Evolutionary conservation across 306 rosid genomes (phyloP).

Genomic region (Vigna trinervia): DNA sequence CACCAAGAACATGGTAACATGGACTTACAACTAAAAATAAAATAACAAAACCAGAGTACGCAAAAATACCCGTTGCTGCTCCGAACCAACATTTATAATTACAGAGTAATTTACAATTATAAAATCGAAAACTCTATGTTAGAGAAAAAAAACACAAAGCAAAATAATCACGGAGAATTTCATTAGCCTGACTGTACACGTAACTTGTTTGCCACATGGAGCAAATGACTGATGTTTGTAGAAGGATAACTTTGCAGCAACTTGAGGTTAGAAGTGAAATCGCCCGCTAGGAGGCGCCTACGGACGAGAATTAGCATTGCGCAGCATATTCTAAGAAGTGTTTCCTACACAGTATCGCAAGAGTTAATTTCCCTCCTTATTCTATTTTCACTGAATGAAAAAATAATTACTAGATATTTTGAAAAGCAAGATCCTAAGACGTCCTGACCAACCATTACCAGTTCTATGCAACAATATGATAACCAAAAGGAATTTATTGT

Average conservation of each 20-base stretch:
- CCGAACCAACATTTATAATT: constrained; percentile 74
- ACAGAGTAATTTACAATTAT: constrained; percentile 62
- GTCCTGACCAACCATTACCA: constrained; percentile 6
- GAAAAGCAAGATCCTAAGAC: neutral
- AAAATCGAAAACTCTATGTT: constrained; percentile 38
- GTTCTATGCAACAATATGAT: constrained; percentile 30
- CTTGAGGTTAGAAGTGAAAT: constrained; percentile 97
- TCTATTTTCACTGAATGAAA: constrained; percentile 5
- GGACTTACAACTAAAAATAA: constrained; percentile 3
- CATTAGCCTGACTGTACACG: constrained; percentile 70
- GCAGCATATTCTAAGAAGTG: constrained; percentile 89
- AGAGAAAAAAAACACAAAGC: constrained; percentile 23
- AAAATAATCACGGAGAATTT: constrained; percentile 22
- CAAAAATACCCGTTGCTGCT: constrained; percentile 25
- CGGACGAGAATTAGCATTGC: constrained; percentile 92
- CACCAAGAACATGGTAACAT: constrained; percentile 11
- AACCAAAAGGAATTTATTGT: constrained; percentile 33
- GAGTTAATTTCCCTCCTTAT: constrained; percentile 42
- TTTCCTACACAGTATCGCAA: constrained; percentile 66
- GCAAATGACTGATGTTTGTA: constrained; percentile 89
- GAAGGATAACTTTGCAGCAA: constrained; percentile 88
- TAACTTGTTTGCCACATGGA: constrained; percentile 92
- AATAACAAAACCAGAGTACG: neutral
- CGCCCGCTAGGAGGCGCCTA: constrained; percentile 91
- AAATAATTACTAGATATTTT: neutral